Base-by-base conservation (phyloP, 371 early-diverging fungal species). In the Mucor ambiguus region DNA sequence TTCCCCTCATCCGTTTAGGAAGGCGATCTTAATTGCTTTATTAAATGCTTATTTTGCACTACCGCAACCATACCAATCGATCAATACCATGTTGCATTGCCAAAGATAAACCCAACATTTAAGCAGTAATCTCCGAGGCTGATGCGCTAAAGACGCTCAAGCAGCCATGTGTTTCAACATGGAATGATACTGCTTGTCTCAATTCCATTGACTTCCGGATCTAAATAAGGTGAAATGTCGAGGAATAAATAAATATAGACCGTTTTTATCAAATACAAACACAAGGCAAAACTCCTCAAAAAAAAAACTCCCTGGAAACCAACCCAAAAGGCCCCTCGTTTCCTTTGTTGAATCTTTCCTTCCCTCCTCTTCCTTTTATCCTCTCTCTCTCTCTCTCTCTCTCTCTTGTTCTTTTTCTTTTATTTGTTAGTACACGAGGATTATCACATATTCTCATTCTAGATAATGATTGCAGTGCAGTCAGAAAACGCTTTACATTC, bases 401-500 rank as follows among this genome's bases (percentile, higher is more conserved):
- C 10, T 33, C 32, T 33, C 41, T 24, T n/a, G 24, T 57, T 48
- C 58, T 29, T 30, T 22, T 49, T 49, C 33, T 33, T 38, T 24
- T 18, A n/a, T 18, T 11, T n/a, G 10, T 52, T 26, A 16, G 35
- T 32, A 7, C 22, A 35, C 28, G 22, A 14, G 20, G 20, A 24
- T 18, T 38, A 58, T 9, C 7, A 32, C 30, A 14, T 18, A 41
- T 41, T 41, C 14, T 49, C 49, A 3, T 2, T 24, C 24, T 49
- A 26, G 28, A 49, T 49, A n/a, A 52, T 52, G 52, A 38, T 52
- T 52, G 49, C 16, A 46, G 58, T 54, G 58, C 63, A 58, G 41
- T 29, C 41, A 41, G 68, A 68, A n/a, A 58, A 58, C 28, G 49
- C 57, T 22, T 46, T 61, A 28, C 61, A 29, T 20, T 38, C 55